phyloP scores from a whole-genome alignment of 345 rosid species.

The Hibiscus mutabilis region DNA sequence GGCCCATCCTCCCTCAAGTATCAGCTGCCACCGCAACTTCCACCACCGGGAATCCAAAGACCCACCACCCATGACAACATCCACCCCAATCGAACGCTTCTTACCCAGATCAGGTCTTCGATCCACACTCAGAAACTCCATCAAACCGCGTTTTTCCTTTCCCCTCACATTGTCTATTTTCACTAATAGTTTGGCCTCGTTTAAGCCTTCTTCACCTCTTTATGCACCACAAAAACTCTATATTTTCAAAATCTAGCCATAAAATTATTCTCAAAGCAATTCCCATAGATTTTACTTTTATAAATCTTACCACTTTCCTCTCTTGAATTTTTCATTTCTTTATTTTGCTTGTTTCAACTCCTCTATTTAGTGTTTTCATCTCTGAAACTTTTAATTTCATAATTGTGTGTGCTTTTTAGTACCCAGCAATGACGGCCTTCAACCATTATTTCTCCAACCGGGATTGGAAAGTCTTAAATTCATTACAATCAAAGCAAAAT shows the following conservation, averaged over 20 bases:
- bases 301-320: not conserved
- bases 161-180: not conserved
- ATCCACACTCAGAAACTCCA: not conserved
- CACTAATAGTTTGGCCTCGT: not conserved
- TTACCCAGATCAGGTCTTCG: not conserved
- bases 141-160: conserved; percentile 5
- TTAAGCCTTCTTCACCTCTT: not conserved
- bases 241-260: not conserved
- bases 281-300: conserved; percentile 4
- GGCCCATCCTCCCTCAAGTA: too few species aligned
- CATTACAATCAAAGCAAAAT: conserved; percentile 42
- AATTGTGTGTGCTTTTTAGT: conserved; percentile 48
- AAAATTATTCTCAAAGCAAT: not conserved
- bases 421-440: not conserved
- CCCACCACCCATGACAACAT: too few species aligned
- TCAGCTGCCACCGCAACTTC: too few species aligned
- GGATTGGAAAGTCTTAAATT: conserved; percentile 16
- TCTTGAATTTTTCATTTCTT: conserved; percentile 3
- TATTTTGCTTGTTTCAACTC: conserved; percentile 10
- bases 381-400: conserved; percentile 35
- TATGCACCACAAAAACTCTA: not conserved
- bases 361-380: conserved; percentile 52
- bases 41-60: too few species aligned
- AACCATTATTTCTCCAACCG: conserved; percentile 27
- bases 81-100: not conserved